Evolutionary conservation across 768 basidiomycete genomes (phyloP), one percentile per base, ranked within the genome.

Genomic region (Tulasnella sp.): DNA sequence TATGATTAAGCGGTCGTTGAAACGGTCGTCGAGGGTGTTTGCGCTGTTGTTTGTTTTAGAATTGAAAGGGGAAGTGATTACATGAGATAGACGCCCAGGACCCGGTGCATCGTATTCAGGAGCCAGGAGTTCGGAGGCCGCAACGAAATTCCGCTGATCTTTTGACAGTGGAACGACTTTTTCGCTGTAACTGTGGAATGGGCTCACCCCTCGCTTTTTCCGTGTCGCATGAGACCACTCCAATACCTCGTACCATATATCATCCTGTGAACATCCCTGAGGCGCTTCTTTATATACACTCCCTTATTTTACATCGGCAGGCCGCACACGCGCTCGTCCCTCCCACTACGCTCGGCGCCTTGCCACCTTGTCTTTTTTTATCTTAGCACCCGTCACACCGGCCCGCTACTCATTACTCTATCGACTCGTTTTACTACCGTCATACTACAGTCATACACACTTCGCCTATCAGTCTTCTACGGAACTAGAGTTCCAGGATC

Each of bases 11-110:
- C 36, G 8, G 52, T 10, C n/a, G n/a, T n/a, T 48, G 48, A 48
- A 52, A 52, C 52, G 44, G 44, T 44, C 19, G 44, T 42, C 48
- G 21, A 3, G 48, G 16, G 16, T 48, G 48, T 24, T 10, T 18
- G 7, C 18, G 48, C 2, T 48, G 19, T 31, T 68, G n/a, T 68
- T 27, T 68, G 62, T 68, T 68, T 68, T 68, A 9, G 56, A n/a
- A 58, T 44, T 44, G 56, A 68, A 68, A 68, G 62, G 62, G 62
- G 62, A 68, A 68, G 62, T 68, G 62, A 68, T 68, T 24, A 68
- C 62, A 68, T 68, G 62, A 68, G 62, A 68, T 68, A 68, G 31
- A 68, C 62, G 62, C 62, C 62, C 62, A 31, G 21, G 52, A 34
- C 2, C 2, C 31, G 62, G 31, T 68, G 62, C 62, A 68, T 14